Percentiles rank a stretch among this genome's conserved stretches.
Conservation (phyloP, 2,329 filamentous ascomycete genomes). For the Ciborinia camelliae region DNA sequence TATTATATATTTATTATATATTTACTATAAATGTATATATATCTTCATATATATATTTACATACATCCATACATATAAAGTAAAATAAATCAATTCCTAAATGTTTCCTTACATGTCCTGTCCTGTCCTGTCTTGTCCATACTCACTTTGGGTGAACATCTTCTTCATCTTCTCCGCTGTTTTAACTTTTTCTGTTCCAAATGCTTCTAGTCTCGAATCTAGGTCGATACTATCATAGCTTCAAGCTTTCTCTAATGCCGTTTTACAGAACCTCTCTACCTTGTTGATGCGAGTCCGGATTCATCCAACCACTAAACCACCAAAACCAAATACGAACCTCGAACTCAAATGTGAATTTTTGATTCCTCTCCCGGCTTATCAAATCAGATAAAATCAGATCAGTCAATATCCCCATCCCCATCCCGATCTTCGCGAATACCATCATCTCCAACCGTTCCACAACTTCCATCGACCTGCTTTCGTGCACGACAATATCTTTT, state of each 20-base stretch:
- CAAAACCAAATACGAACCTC: not conserved
- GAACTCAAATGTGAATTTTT: not conserved
- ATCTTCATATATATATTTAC: too few relatives aligned
- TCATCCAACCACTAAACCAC: slow-evolving; percentile 6
- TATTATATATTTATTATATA: too few relatives aligned
- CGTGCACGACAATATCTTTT: not conserved
- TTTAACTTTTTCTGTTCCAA: slow-evolving; percentile 6
- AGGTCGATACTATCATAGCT: not conserved
- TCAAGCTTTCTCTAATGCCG: slow-evolving; percentile 7
- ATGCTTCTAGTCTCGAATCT: slow-evolving; percentile 2
- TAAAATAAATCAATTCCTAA: too few relatives aligned
- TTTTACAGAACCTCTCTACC: too few relatives aligned
- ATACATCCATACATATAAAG: too few relatives aligned
- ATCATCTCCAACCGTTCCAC: not conserved
- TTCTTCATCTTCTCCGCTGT: not conserved
- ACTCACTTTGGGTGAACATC: not conserved
- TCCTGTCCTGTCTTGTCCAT: too few relatives aligned
- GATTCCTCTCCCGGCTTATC: not conserved
- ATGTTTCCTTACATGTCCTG: too few relatives aligned
- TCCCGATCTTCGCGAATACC: not conserved
- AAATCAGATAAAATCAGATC: not conserved
- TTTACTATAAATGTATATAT: too few relatives aligned
- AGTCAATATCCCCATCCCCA: not conserved
- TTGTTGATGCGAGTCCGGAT: slow-evolving; percentile 1
- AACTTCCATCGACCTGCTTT: not conserved